Evolutionary conservation across 179 eudicot species (phyloP).

Genomic region (Beta corolliflora): DNA sequence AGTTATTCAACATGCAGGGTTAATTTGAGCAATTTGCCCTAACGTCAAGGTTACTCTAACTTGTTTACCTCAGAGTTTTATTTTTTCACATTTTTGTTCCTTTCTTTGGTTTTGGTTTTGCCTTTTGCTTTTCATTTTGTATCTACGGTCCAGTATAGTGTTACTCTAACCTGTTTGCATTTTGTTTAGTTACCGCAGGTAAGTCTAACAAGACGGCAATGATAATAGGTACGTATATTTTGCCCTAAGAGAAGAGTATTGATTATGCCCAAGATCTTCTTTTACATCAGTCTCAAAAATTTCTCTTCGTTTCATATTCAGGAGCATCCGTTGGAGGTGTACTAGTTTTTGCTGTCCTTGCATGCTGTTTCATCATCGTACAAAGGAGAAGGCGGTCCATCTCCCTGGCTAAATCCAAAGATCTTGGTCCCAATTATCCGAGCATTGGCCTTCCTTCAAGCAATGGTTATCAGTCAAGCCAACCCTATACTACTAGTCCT

Average conservation of each 20-base stretch:
- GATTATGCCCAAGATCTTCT: background rate
- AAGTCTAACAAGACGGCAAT: background rate
- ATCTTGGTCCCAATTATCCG: constrained; percentile 26
- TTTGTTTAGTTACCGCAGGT: constrained; percentile 28
- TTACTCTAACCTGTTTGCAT: constrained; percentile 7
- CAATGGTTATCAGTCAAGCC: constrained; percentile 34
- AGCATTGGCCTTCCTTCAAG: constrained; percentile 31
- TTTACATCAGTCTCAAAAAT: background rate
- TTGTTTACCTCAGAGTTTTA: too few relatives aligned
- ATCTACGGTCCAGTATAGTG: background rate
- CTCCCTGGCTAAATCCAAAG: constrained; percentile 40
- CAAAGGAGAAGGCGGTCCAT: constrained; percentile 39
- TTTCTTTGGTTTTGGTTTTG: background rate
- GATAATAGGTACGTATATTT: constrained; percentile 31
- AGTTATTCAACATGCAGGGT: too few relatives aligned
- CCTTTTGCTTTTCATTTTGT: background rate
- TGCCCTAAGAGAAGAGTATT: background rate
- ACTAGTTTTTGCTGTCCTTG: constrained; percentile 38
- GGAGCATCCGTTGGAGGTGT: constrained; percentile 48
- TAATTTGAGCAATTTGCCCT: too few relatives aligned
- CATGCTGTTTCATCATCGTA: constrained; percentile 41
- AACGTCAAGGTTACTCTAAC: too few relatives aligned
- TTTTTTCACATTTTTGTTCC: background rate
- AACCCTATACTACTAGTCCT: constrained; percentile 36
- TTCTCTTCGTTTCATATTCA: constrained; percentile 32